phyloP scores from a whole-genome alignment of 2,329 filamentous ascomycete species.

The Verticillium longisporum region DNA sequence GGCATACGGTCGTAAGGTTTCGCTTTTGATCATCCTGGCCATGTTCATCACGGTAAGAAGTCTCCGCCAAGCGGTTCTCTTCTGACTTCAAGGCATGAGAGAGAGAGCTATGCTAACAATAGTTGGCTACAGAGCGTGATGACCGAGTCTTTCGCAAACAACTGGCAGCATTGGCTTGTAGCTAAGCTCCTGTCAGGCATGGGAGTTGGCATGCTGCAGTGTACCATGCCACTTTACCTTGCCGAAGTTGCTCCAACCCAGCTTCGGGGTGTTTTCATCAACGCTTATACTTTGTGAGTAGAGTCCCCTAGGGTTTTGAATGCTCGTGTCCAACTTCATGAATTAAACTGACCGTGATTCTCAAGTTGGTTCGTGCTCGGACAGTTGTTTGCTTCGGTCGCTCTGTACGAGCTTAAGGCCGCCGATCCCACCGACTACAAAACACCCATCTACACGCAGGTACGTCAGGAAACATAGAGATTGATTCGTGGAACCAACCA shows the following conservation, averaged over 20 bases:
- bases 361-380: conserved; percentile 33
- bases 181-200: conserved; percentile 22
- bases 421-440: conserved; percentile 24
- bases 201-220: conserved; percentile 32
- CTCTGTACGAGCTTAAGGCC: conserved; percentile 25
- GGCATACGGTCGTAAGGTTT: conserved; percentile 24
- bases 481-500: not conserved
- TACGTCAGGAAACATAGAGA: conserved; percentile 6
- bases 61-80: not conserved
- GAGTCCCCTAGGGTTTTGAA: not conserved
- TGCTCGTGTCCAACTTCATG: not conserved
- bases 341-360: not conserved
- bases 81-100: too few relatives aligned
- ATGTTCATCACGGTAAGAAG: conserved; percentile 19
- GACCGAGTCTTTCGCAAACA: conserved; percentile 24
- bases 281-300: conserved; percentile 27
- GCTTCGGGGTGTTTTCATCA: conserved; percentile 28
- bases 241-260: conserved; percentile 31
- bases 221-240: conserved; percentile 30
- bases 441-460: conserved; percentile 32
- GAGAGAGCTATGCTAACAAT: conserved; percentile 10
- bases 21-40: conserved; percentile 26
- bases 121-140: conserved; percentile 13
- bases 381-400: conserved; percentile 33
- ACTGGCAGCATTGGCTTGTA: conserved; percentile 31